phyloP scores from a whole-genome alignment of 306 rosid species.

The Cucumis cinereus region DNA sequence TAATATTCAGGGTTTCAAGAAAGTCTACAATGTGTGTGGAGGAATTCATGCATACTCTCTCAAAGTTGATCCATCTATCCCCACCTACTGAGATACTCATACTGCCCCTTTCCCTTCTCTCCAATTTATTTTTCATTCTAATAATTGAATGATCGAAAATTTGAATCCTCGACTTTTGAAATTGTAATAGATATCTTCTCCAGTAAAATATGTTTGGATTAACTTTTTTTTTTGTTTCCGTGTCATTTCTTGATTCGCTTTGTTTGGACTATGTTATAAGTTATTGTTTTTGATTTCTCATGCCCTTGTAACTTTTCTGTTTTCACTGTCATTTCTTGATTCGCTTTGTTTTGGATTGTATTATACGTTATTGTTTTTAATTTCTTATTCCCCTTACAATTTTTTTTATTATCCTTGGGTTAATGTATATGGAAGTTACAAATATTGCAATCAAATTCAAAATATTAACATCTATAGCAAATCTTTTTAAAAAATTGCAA shows the following conservation, averaged over 20 bases:
- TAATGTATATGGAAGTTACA: background rate
- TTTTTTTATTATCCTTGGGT: background rate
- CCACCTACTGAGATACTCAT: slow-evolving; percentile 47
- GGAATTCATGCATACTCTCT: slow-evolving; percentile 83
- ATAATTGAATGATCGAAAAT: background rate
- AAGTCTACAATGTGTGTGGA: slow-evolving; percentile 62
- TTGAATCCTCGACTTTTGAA: background rate
- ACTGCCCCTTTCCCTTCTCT: background rate
- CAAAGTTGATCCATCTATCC: slow-evolving; percentile 68
- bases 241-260: background rate
- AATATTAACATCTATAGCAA: too few species aligned
- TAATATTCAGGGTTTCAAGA: slow-evolving; percentile 65
- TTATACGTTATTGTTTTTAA: background rate
- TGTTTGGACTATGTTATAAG: background rate
- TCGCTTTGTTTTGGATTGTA: background rate
- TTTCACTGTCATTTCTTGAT: background rate
- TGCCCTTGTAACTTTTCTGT: background rate
- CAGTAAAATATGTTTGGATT: too few species aligned
- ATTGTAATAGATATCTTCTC: background rate
- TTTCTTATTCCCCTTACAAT: background rate
- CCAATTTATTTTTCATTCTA: background rate
- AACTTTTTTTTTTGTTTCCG: background rate
- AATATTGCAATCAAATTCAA: too few species aligned
- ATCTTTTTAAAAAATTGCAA: too few species aligned
- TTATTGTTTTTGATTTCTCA: background rate